These are phyloP conservation scores for Diaporthe aspalathi DNA, from an alignment of 2,329 filamentous ascomycete genomes.

Conservation along the genomic window DNA sequence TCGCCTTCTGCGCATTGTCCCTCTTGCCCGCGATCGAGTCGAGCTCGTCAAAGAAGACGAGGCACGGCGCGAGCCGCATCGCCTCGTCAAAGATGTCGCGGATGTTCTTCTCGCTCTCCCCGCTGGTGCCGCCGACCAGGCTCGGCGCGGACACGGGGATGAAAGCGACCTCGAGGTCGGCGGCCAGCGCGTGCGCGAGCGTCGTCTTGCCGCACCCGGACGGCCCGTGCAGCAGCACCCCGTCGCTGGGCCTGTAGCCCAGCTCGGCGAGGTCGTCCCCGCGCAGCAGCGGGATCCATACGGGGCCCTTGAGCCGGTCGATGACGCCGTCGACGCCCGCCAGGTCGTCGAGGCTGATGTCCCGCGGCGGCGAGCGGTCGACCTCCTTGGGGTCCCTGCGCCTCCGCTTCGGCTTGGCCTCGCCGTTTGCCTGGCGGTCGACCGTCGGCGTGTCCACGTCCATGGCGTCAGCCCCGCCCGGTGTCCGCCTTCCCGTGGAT, in stretches of 20 bases:
- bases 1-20: constrained; percentile 85
- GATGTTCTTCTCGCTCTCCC: constrained; percentile 88
- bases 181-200: constrained; percentile 83
- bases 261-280: constrained; percentile 74
- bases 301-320: constrained; percentile 74
- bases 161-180: constrained; percentile 79
- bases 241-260: constrained; percentile 76
- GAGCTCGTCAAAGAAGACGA: constrained; percentile 93
- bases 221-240: constrained; percentile 83
- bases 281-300: constrained; percentile 78
- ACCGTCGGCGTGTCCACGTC: constrained; percentile 45
- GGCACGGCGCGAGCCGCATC: constrained; percentile 83
- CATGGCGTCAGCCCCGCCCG: constrained; percentile 41
- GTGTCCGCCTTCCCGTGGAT: constrained; percentile 41
- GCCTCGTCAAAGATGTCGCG: constrained; percentile 90
- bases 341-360: constrained; percentile 76
- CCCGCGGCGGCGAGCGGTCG: constrained; percentile 73
- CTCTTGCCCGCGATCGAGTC: constrained; percentile 91
- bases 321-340: constrained; percentile 82
- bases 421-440: constrained; percentile 71
- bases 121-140: constrained; percentile 87
- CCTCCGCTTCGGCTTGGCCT: constrained; percentile 74
- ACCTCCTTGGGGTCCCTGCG: constrained; percentile 65
- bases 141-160: constrained; percentile 85
- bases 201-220: constrained; percentile 90